Evolutionary conservation across 192 early-diverging fungal genomes (phyloP), one percentile per base, ranked within the genome.

Genomic region (Spinellus fusiger): DNA sequence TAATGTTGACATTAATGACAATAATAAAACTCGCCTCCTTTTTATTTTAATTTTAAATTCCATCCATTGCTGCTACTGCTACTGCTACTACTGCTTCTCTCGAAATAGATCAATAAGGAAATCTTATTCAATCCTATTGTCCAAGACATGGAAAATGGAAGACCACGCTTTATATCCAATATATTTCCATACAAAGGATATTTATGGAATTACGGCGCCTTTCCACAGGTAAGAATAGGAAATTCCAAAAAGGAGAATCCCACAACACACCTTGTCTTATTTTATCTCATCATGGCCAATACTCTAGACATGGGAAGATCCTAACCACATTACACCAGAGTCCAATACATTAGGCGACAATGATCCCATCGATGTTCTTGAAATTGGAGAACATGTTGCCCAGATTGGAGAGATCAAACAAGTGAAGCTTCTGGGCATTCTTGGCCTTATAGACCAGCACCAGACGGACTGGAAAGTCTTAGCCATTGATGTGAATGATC

Each of bases 391-490:
- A 75, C 80, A 80, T 47, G 86, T 99, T 59, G 94, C 90, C 27
- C 87, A 88, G 74, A 71, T 78, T 57, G 96, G 96, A 32, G 93
- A 99, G 81, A 77, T 99, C 66, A 99, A 99, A 83, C 94, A 96
- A 85, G 95, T 99, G 72, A 99, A 99, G 80, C 81, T 95, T 28
- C 83, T 99, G 46, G 96, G 96, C 29, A 89, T 93, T 60, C 95
- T 99, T 92, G 96, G 94, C 49, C 81, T 99, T 56, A 80, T 99
- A 49, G 96, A 99, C 70, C 94, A 99, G 77, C 93, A 93, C 77
- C 95, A 99, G 78, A 99, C 96, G 49, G 96, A 99, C 85, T 99
- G 96, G 96, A 99, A 99, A 84, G 79, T 99, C 63, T 91, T 99
- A 67, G 92, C 84, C 64, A 95, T 99, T 69, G 96, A 99, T 67